Conservation (phyloP, 2,329 filamentous ascomycete genomes). For the Teratosphaeria epicoccoides region DNA sequence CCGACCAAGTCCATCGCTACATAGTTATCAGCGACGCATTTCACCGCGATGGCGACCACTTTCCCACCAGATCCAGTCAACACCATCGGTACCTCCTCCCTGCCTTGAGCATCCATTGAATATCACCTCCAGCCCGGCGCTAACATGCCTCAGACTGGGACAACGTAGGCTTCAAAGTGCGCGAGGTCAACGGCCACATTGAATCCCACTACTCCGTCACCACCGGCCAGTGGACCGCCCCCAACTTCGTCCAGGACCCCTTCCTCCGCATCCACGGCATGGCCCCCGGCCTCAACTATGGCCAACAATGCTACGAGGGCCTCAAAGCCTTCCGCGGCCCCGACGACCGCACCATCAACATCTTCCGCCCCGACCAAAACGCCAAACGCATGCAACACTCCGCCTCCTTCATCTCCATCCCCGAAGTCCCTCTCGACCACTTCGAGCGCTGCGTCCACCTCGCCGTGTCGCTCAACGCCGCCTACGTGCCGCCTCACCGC, state of each 20-base stretch:
- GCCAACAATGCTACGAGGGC: slow-evolving; percentile 96
- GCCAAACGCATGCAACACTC: slow-evolving; percentile 76
- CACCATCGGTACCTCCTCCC: slow-evolving; percentile 51
- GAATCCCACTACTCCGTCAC: slow-evolving; percentile 71
- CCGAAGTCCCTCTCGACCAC: slow-evolving; percentile 61
- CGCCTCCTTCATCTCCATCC: slow-evolving; percentile 72
- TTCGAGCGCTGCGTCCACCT: slow-evolving; percentile 69
- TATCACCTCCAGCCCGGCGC: slow-evolving; percentile 3
- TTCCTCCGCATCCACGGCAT: slow-evolving; percentile 87
- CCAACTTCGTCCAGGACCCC: slow-evolving; percentile 70
- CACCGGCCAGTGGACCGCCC: slow-evolving; percentile 61
- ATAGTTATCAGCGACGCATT: neutral
- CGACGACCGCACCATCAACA: slow-evolving; percentile 56
- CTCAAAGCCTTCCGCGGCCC: slow-evolving; percentile 87
- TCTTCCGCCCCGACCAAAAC: slow-evolving; percentile 84
- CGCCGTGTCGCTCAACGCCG: slow-evolving; percentile 80
- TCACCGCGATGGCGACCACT: slow-evolving; percentile 20
- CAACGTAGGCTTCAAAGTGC: slow-evolving; percentile 84
- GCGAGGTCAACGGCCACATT: slow-evolving; percentile 92
- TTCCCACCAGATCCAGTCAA: slow-evolving; percentile 71
- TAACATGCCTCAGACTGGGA: slow-evolving; percentile 59
- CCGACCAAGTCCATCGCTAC: too few species aligned
- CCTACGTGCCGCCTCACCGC: slow-evolving; percentile 78
- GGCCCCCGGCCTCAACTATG: slow-evolving; percentile 91
- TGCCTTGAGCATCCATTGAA: neutral